These are phyloP conservation scores for Cystoderma amianthinum DNA, from an alignment of 768 basidiomycete species.

Conservation along the genomic window DNA sequence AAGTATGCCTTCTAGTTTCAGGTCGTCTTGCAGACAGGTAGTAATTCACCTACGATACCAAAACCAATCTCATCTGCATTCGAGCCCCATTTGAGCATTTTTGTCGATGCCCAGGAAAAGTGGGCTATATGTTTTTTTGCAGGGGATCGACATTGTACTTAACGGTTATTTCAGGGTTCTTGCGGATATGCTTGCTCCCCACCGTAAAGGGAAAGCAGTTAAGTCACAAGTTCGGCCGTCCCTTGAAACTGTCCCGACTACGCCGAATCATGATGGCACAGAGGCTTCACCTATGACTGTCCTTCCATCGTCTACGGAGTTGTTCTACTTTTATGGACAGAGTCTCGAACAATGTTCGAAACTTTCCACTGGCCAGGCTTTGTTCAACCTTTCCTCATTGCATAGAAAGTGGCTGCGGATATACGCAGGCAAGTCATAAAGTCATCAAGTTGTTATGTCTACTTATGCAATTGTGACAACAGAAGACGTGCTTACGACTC, in stretches of 20 bases:
- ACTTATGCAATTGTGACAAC: constrained; percentile 6
- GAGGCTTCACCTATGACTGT: constrained; percentile 54
- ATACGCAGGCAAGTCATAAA: constrained; percentile 67
- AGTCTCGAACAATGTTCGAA: constrained; percentile 92
- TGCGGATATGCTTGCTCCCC: constrained; percentile 83
- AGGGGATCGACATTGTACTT: neutral
- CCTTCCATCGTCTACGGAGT: constrained; percentile 88
- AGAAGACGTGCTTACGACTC: constrained; percentile 84
- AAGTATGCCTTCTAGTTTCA: constrained; percentile 36
- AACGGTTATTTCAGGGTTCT: constrained; percentile 54
- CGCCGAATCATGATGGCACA: constrained; percentile 23
- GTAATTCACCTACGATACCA: constrained; percentile 41
- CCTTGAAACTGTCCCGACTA: constrained; percentile 45
- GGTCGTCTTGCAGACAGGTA: constrained; percentile 52
- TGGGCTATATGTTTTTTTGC: constrained; percentile 21
- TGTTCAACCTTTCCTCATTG: constrained; percentile 74
- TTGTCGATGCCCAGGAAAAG: constrained; percentile 97
- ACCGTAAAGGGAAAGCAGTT: constrained; percentile 43
- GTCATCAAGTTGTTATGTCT: constrained; percentile 3
- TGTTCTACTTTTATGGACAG: constrained; percentile 97
- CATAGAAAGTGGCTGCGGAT: constrained; percentile 93
- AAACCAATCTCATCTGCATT: constrained; percentile 85
- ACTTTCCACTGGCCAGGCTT: constrained; percentile 74
- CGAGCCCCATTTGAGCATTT: constrained; percentile 87
- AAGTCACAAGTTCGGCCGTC: constrained; percentile 54